phyloP scores from a whole-genome alignment of 192 early-diverging fungal species.

The Thamnidium elegans region DNA sequence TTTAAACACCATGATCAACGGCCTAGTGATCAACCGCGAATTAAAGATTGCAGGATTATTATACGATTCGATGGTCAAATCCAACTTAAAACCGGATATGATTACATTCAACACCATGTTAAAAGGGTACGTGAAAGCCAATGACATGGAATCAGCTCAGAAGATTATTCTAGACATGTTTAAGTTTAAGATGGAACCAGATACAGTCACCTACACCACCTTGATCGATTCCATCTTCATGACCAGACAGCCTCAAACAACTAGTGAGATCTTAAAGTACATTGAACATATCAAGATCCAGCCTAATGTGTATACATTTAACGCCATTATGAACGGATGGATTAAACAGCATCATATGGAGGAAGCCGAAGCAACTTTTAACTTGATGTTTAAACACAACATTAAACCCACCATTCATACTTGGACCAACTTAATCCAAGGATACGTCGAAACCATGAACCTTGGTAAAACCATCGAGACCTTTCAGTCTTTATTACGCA shows the following conservation, averaged over 20 bases:
- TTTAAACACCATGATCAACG: conserved; percentile 35
- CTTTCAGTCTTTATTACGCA: conserved; percentile 15
- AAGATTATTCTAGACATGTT: conserved; percentile 26
- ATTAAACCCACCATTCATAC: conserved; percentile 31
- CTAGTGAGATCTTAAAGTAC: conserved; percentile 11
- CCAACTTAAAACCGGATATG: conserved; percentile 25
- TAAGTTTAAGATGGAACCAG: conserved; percentile 18
- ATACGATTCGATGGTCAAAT: conserved; percentile 24
- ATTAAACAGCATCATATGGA: conserved; percentile 20
- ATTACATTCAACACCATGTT: conserved; percentile 36
- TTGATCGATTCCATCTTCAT: conserved; percentile 27
- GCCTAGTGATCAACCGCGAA: conserved; percentile 32
- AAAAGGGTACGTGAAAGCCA: conserved; percentile 22
- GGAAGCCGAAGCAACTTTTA: conserved; percentile 20
- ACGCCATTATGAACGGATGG: conserved; percentile 34
- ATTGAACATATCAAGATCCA: conserved; percentile 10
- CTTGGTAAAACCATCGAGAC: conserved; percentile 25
- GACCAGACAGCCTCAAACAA: not conserved
- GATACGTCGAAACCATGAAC: conserved; percentile 22
- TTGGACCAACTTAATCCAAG: conserved; percentile 34
- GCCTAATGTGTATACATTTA: conserved; percentile 35
- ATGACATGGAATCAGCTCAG: conserved; percentile 13
- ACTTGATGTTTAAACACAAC: conserved; percentile 2
- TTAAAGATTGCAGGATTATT: conserved; percentile 19
- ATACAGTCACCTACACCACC: conserved; percentile 32